Evolutionary conservation across 352 stramenopile genomes (phyloP).

Genomic region (Globisporangium yorkense): DNA sequence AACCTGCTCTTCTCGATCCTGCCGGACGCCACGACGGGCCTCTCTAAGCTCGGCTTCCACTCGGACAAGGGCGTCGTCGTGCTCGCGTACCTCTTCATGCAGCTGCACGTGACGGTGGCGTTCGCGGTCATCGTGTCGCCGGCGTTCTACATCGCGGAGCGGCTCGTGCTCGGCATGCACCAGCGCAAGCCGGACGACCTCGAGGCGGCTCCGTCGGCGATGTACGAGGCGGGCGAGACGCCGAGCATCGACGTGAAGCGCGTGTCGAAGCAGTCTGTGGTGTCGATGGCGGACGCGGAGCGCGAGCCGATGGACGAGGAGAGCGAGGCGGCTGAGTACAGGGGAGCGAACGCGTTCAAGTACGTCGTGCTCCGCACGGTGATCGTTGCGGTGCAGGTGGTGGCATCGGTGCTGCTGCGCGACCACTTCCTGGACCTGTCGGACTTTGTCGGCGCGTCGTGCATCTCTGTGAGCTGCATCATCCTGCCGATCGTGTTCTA

Average conservation of each 20-base stretch:
- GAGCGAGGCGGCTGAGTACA: conserved; percentile 20
- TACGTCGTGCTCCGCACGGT: conserved; percentile 1
- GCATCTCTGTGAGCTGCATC: conserved; percentile 14
- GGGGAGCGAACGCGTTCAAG: conserved; percentile 18
- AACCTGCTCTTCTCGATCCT: conserved; percentile 55
- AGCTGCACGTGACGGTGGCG: conserved; percentile 40
- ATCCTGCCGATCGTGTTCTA: conserved; percentile 19
- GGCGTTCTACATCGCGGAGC: conserved; percentile 55
- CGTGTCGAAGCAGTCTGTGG: conserved; percentile 11
- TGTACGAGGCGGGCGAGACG: conserved; percentile 5
- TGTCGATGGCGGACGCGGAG: conserved; percentile 21
- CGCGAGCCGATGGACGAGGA: conserved; percentile 10
- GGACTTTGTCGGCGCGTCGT: conserved; percentile 19
- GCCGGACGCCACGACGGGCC: conserved; percentile 15
- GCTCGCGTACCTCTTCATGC: conserved; percentile 55
- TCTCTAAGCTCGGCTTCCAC: conserved; percentile 40
- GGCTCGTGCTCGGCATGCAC: conserved; percentile 60
- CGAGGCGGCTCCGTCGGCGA: conserved; percentile 1
- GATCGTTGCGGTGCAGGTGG: conserved; percentile 5
- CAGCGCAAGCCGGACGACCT: conserved; percentile 19
- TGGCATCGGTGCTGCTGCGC: conserved; percentile 6
- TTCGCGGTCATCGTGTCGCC: conserved; percentile 47
- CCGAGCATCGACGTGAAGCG: conserved; percentile 12
- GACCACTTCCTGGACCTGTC: conserved; percentile 17
- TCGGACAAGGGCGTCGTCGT: conserved; percentile 35